Conservation (phyloP, 2,329 filamentous ascomycete genomes). For the Venturia asperata region DNA sequence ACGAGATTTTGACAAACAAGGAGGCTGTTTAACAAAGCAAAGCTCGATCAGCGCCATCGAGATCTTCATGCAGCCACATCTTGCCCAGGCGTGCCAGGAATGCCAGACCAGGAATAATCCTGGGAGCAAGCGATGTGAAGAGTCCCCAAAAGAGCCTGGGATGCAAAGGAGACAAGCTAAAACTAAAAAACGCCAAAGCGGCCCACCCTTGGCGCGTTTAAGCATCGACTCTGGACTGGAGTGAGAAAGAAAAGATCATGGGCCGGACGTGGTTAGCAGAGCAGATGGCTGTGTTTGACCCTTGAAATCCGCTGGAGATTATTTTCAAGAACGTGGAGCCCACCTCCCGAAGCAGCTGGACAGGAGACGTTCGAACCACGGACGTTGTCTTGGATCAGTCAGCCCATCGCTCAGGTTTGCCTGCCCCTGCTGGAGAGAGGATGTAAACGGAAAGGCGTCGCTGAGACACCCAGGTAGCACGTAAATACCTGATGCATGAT, state of each 20-base stretch:
- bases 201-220: not conserved
- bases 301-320: not conserved
- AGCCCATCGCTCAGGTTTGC: not conserved
- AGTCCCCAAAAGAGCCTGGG: not conserved
- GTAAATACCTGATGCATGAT: not conserved
- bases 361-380: not conserved
- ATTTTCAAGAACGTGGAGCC: not conserved
- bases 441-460: not conserved
- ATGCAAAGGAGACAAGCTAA: not conserved
- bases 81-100: not conserved
- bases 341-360: not conserved
- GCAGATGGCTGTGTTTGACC: not conserved
- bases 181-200: not conserved
- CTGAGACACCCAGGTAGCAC: not conserved
- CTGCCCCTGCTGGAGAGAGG: not conserved
- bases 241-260: not conserved
- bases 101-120: not conserved
- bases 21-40: not conserved
- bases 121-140: not conserved
- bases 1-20: not conserved
- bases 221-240: not conserved
- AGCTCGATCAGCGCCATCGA: slow-evolving; percentile 9
- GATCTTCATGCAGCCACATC: not conserved
- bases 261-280: not conserved
- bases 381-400: not conserved